These are phyloP conservation scores for Anacardium occidentale DNA, from an alignment of 345 rosid genomes.

Conservation along the genomic window DNA sequence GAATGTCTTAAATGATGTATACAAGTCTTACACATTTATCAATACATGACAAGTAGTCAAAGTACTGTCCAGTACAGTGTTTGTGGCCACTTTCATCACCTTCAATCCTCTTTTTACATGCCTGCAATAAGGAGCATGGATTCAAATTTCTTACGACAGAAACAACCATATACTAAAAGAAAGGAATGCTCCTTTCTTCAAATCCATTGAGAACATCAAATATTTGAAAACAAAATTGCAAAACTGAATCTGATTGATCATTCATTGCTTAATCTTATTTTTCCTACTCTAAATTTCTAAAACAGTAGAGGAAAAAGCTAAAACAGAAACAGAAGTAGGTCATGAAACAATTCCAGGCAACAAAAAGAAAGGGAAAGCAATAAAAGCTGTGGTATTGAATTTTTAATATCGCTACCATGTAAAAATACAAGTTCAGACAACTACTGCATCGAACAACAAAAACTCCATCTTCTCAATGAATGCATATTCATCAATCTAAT, in stretches of 20 bases:
- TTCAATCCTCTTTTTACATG: slow-evolving; percentile 38
- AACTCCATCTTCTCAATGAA: neutral
- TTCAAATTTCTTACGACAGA: neutral
- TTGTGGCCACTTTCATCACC: slow-evolving; percentile 26
- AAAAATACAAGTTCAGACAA: neutral
- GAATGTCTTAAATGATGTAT: neutral
- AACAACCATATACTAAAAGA: neutral
- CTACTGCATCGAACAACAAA: neutral
- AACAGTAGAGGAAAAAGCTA: neutral
- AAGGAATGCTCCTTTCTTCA: neutral
- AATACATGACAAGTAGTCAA: slow-evolving; percentile 35
- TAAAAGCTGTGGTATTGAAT: neutral
- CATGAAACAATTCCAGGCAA: neutral
- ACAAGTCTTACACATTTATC: slow-evolving; percentile 32
- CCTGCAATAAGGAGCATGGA: slow-evolving; percentile 20
- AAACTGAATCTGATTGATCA: neutral
- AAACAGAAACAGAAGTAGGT: neutral
- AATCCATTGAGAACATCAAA: neutral
- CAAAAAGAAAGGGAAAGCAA: neutral
- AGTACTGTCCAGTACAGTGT: slow-evolving; percentile 43
- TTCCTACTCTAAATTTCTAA: neutral
- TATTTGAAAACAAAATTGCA: no score
- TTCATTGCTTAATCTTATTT: neutral
- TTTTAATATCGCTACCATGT: neutral
- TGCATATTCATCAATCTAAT: neutral